Conservation (phyloP, 2,329 filamentous ascomycete species). For the Teratosphaeria epicoccoides region DNA sequence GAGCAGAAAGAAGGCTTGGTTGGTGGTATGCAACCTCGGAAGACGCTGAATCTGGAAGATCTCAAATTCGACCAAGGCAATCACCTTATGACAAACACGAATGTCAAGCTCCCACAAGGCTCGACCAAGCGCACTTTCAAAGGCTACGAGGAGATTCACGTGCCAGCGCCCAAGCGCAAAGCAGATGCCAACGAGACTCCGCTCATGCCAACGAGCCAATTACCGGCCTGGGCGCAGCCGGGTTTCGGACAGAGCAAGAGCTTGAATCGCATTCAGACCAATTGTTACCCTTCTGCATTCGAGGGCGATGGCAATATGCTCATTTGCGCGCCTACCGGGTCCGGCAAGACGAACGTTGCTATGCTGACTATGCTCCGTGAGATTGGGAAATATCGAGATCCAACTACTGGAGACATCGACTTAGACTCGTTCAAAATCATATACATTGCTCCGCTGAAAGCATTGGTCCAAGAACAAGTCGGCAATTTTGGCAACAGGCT, state of each 20-base stretch:
- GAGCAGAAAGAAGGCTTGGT: constrained; percentile 59
- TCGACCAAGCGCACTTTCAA: constrained; percentile 95
- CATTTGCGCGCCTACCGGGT: constrained; percentile 91
- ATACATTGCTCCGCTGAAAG: constrained; percentile 92
- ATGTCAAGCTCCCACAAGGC: constrained; percentile 83
- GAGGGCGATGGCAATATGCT: constrained; percentile 94
- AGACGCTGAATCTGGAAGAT: constrained; percentile 87
- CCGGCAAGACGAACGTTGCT: constrained; percentile 96
- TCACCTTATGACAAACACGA: constrained; percentile 98
- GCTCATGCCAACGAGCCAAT: constrained; percentile 71
- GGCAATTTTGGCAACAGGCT: constrained; percentile 92
- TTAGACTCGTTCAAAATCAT: constrained; percentile 97
- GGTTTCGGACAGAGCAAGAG: constrained; percentile 81
- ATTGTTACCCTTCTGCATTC: constrained; percentile 84
- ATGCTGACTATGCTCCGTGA: constrained; percentile 96
- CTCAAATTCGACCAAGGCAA: constrained; percentile 96
- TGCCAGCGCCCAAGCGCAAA: constrained; percentile 82
- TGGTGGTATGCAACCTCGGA: constrained; percentile 75
- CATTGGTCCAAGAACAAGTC: constrained; percentile 92
- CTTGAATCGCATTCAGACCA: constrained; percentile 91
- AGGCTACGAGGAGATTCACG: constrained; percentile 96
- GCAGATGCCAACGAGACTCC: constrained; percentile 64
- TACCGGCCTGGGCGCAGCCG: constrained; percentile 82
- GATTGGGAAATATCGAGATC: constrained; percentile 87
- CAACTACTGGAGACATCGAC: constrained; percentile 83